phyloP scores from a whole-genome alignment of 2,329 filamentous ascomycete genomes.

The Fusarium tupiense region DNA sequence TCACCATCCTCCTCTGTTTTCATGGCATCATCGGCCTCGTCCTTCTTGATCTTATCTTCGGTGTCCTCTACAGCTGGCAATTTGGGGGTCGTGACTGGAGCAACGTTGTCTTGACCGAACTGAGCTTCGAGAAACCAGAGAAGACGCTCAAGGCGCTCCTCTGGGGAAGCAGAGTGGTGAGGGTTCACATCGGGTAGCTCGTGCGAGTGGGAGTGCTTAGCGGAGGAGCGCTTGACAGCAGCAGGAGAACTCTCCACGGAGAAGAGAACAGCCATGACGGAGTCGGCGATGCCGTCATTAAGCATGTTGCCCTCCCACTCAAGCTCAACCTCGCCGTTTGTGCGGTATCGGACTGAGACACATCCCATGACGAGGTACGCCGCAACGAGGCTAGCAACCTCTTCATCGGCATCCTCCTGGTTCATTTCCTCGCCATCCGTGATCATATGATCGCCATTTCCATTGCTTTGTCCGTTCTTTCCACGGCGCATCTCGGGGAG shows the following conservation, averaged over 20 bases:
- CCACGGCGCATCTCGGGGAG: constrained; percentile 63
- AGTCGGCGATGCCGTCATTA: constrained; percentile 98
- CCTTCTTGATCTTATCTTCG: constrained; percentile 47
- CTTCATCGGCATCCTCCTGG: constrained; percentile 71
- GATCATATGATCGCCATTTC: constrained; percentile 50
- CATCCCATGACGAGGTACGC: constrained; percentile 87
- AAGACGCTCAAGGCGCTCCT: constrained; percentile 83
- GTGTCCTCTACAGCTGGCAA: constrained; percentile 54
- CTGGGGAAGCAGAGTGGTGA: constrained; percentile 75
- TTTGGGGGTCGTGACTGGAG: constrained; percentile 76
- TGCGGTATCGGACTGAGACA: constrained; percentile 81
- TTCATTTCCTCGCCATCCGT: constrained; percentile 46
- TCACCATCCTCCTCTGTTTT: constrained; percentile 49
- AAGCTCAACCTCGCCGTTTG: constrained; percentile 83
- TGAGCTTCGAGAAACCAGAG: constrained; percentile 98
- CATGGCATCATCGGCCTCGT: constrained; percentile 52
- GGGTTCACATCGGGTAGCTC: constrained; percentile 69
- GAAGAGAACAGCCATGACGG: constrained; percentile 90
- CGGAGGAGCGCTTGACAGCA: constrained; percentile 78
- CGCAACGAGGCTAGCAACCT: constrained; percentile 64
- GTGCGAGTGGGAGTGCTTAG: constrained; percentile 48
- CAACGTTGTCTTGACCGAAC: constrained; percentile 85
- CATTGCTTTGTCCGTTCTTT: constrained; percentile 46
- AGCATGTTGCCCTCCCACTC: constrained; percentile 99
- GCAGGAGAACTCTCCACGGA: constrained; percentile 94